Base-by-base conservation (phyloP, 352 stramenopile genomes). In the Pythium periplocum region DNA sequence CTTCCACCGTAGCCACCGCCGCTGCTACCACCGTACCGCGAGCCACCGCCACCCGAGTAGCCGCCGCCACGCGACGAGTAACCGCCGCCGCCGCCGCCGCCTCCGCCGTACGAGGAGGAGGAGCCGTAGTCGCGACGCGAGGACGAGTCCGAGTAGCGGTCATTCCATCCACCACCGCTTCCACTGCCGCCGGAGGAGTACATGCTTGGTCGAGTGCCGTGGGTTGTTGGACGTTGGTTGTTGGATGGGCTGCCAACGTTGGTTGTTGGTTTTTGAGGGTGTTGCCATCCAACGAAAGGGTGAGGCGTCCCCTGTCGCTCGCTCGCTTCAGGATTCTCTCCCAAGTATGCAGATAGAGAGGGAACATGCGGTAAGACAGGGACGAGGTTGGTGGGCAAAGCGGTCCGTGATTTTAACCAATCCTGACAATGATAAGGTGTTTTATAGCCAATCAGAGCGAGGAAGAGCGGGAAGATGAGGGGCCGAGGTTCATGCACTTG, bases 71-170 rank as follows among this genome's bases (percentile, higher is more conserved):
- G 17, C 17, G 17, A 26, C 17, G 17, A 26, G 17, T 26, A 26
- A 10, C 62, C 51, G 9, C 71, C 64, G 45, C 66, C 60, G 39
- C 63, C 64, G 37, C 68, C 57, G 37, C 68, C 66, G 33, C 64
- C 55, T 10, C 66, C 57, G 48, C 69, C 68, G 17, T 62, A 57
- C n/a, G 50, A 69, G 2, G 69, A 78, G 12, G 60, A 71, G 12
- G 55, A 55, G 53, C 71, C 67, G 48, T 84, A 79, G 57, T 83
- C 78, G 33, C 78, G 78, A 63, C 78, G 81, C 52, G 78, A 90
- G 40, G 78, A 92, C 56, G 77, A 90, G 56, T 92, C 78, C 51
- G 57, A 63, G 63, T 86, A 73, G 63, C 78, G 66, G 57, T 88
- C 78, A 49, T 69, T 63, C 59, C 74, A 71, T 51, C 68, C 67